phyloP scores from a whole-genome alignment of 2,329 filamentous ascomycete species.

The Fusarium sp. region DNA sequence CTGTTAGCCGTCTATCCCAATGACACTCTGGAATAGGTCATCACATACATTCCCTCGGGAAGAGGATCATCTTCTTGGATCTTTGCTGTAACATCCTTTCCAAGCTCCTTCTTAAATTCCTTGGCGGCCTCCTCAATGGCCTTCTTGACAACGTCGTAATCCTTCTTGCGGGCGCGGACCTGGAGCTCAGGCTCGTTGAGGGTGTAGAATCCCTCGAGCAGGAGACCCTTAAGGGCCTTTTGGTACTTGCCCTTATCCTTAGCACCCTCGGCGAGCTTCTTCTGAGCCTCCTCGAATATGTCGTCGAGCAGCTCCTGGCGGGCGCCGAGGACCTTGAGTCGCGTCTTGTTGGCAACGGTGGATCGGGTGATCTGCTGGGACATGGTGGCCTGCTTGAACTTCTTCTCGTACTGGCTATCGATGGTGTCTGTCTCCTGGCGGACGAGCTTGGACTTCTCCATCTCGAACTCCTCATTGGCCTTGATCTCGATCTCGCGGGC shows the following conservation, averaged over 20 bases:
- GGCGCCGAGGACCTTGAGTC: slow-evolving; percentile 86
- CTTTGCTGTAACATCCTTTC: slow-evolving; percentile 75
- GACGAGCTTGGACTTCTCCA: slow-evolving; percentile 98
- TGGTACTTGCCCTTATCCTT: slow-evolving; percentile 82
- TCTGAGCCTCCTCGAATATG: slow-evolving; percentile 85
- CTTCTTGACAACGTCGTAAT: slow-evolving; percentile 80
- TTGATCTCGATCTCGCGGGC: slow-evolving; percentile 97
- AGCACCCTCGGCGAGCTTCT: slow-evolving; percentile 73
- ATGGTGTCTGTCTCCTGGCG: slow-evolving; percentile 94
- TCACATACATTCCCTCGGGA: slow-evolving; percentile 83
- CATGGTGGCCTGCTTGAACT: slow-evolving; percentile 98
- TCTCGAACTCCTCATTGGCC: slow-evolving; percentile 98
- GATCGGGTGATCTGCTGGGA: slow-evolving; percentile 98
- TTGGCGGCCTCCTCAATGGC: slow-evolving; percentile 80
- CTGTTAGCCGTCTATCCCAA: slow-evolving; percentile 40
- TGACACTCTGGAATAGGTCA: neutral
- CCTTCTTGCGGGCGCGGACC: slow-evolving; percentile 82
- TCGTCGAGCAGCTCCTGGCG: slow-evolving; percentile 91
- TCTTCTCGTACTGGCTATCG: slow-evolving; percentile 95
- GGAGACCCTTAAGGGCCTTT: slow-evolving; percentile 79
- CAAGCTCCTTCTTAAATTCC: slow-evolving; percentile 85
- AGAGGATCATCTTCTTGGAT: slow-evolving; percentile 84
- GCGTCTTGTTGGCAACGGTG: slow-evolving; percentile 95
- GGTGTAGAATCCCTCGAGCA: slow-evolving; percentile 91
- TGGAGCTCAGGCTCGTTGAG: slow-evolving; percentile 83